phyloP scores from a whole-genome alignment of 2,329 filamentous ascomycete genomes.

The Fusarium abutilonis region DNA sequence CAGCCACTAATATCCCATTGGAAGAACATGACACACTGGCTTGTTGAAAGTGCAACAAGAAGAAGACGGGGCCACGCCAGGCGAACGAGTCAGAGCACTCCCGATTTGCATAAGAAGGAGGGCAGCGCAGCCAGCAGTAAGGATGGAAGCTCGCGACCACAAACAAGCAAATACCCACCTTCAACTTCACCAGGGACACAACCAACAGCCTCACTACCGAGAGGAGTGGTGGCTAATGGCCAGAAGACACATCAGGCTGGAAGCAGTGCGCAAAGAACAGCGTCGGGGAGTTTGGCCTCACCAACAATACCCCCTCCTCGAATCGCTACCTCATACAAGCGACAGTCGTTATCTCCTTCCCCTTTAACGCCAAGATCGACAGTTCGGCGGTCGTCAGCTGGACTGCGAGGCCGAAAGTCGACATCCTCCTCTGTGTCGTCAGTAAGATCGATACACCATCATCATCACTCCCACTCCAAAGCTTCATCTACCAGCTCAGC shows the following conservation, averaged over 20 bases:
- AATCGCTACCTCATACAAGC: conserved; percentile 63
- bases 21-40: conserved; percentile 73
- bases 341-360: conserved; percentile 85
- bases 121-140: conserved; percentile 58
- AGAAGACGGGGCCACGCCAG: conserved; percentile 61
- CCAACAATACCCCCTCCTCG: conserved; percentile 46
- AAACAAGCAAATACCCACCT: conserved; percentile 66
- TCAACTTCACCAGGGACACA: conserved; percentile 50
- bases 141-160: conserved; percentile 66
- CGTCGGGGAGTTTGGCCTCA: conserved; percentile 42
- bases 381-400: conserved; percentile 82
- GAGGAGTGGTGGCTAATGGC: conserved; percentile 63
- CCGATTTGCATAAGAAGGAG: conserved; percentile 65
- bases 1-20: conserved; percentile 68
- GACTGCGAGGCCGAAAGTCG: conserved; percentile 90
- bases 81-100: conserved; percentile 66
- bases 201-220: conserved; percentile 59
- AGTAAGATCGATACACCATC: conserved; percentile 88
- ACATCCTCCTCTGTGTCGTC: conserved; percentile 96
- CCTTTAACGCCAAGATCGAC: conserved; percentile 89
- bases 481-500: conserved; percentile 91
- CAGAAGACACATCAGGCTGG: conserved; percentile 47
- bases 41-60: conserved; percentile 67
- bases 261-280: conserved; percentile 34
- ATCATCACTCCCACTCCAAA: conserved; percentile 89